Percentiles rank a stretch among this genome's conserved stretches.
phyloP scores from a whole-genome alignment of 306 rosid species.

The Prosopis cineraria region DNA sequence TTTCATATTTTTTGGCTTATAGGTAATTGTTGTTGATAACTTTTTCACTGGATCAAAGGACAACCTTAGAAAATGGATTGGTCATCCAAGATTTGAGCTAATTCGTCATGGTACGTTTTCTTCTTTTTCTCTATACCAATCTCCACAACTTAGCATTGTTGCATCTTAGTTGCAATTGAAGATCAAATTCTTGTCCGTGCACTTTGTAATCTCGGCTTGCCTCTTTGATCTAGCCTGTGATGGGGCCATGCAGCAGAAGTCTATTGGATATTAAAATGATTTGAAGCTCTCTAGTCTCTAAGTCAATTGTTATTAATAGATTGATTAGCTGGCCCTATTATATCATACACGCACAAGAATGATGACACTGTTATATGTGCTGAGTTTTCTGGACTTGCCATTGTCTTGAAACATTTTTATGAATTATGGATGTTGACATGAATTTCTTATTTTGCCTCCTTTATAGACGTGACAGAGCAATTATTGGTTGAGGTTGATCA shows the following conservation, averaged over 20 bases:
- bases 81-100: conserved; percentile 92
- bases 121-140: neutral
- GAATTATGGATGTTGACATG: neutral
- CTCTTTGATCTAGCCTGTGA: conserved; percentile 8
- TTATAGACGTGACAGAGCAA: conserved; percentile 85
- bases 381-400: neutral
- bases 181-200: neutral
- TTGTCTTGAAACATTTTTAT: neutral
- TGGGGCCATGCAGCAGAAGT: conserved; percentile 8
- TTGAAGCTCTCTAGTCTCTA: neutral
- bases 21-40: conserved; percentile 92
- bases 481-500: conserved; percentile 89
- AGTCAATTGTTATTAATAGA: neutral
- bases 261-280: conserved; percentile 13
- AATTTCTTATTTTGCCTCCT: conserved; percentile 10
- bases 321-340: neutral
- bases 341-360: neutral
- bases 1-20: conserved; percentile 19
- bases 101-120: conserved; percentile 81
- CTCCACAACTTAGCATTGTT: conserved; percentile 2
- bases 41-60: conserved; percentile 94
- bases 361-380: conserved; percentile 11
- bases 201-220: conserved; percentile 10
- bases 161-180: conserved; percentile 3
- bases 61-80: conserved; percentile 89